Percentiles rank a stretch among this genome's conserved stretches.
phyloP scores from a whole-genome alignment of 1,284 basidiomycete species.

The Ganoderma lucidum region DNA sequence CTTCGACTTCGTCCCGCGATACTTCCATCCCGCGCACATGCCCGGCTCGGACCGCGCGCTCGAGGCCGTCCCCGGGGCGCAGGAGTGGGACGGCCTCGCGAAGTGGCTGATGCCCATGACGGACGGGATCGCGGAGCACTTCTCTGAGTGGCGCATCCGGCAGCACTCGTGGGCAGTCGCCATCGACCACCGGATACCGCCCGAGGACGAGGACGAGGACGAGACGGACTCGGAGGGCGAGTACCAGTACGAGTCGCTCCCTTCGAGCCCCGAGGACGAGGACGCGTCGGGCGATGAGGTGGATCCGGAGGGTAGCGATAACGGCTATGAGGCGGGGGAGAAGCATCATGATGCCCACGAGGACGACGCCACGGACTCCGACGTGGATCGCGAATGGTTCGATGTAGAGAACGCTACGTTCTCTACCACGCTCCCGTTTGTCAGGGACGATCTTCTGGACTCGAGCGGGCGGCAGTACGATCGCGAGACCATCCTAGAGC shows the following conservation, averaged over 20 bases:
- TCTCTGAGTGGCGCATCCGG: background rate
- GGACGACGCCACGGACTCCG: background rate
- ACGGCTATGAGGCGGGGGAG: no score
- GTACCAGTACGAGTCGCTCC: background rate
- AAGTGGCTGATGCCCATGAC: background rate
- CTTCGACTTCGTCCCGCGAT: background rate
- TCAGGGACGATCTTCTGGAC: background rate
- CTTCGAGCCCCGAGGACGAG: background rate
- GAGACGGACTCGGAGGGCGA: background rate
- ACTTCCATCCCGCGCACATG: background rate
- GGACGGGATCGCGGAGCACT: background rate
- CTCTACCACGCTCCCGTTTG: background rate
- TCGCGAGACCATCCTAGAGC: background rate
- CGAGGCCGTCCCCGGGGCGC: background rate
- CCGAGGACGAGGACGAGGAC: background rate
- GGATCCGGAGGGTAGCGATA: no score
- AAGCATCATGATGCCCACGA: background rate
- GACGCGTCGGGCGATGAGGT: background rate
- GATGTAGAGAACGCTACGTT: background rate
- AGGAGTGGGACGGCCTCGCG: background rate
- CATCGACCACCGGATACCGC: no score
- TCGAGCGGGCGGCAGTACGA: background rate
- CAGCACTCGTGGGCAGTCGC: slow-evolving; percentile 1
- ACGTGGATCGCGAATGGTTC: background rate
- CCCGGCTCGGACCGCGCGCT: background rate